Conservation (phyloP, 2,329 filamentous ascomycete species). For the Fusarium scirpi region DNA sequence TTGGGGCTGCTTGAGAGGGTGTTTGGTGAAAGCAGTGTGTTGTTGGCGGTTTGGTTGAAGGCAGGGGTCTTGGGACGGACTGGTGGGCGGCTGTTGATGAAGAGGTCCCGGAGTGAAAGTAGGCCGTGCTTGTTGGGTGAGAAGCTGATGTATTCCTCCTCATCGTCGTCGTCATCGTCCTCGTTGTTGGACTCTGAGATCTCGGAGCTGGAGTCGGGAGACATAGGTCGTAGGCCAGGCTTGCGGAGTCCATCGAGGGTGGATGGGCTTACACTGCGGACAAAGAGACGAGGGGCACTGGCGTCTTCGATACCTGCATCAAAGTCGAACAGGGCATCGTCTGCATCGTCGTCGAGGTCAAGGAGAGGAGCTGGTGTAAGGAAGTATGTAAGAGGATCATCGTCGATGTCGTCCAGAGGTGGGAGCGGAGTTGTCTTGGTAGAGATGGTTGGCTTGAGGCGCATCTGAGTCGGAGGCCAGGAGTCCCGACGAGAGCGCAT, state of each 20-base stretch:
- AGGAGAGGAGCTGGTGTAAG: slow-evolving; percentile 62
- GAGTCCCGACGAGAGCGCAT: slow-evolving; percentile 58
- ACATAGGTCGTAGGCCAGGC: slow-evolving; percentile 48
- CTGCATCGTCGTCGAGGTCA: slow-evolving; percentile 57
- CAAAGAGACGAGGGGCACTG: slow-evolving; percentile 58
- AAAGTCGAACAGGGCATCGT: slow-evolving; percentile 62
- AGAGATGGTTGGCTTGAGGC: slow-evolving; percentile 58
- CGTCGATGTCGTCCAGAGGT: slow-evolving; percentile 62
- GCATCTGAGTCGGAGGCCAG: slow-evolving; percentile 66
- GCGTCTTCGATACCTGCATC: slow-evolving; percentile 69
- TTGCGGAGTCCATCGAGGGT: slow-evolving; percentile 65
- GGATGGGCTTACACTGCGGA: slow-evolving; percentile 69
- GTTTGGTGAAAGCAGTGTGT: slow-evolving; percentile 44
- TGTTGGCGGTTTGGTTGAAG: slow-evolving; percentile 48
- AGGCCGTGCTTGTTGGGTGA: slow-evolving; percentile 55
- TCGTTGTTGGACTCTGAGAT: slow-evolving; percentile 60
- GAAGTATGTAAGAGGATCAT: slow-evolving; percentile 68
- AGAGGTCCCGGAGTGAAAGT: slow-evolving; percentile 59
- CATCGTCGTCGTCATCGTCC: slow-evolving; percentile 61
- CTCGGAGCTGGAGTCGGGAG: slow-evolving; percentile 49
- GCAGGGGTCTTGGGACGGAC: slow-evolving; percentile 50
- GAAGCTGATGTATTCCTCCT: slow-evolving; percentile 65
- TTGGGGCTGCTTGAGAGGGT: slow-evolving; percentile 45
- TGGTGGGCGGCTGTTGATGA: slow-evolving; percentile 52
- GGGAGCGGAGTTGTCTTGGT: slow-evolving; percentile 56